A percentile compares a stretch with the other conserved stretches of the same genome.
Evolutionary conservation across 1,284 basidiomycete genomes (phyloP).

Genomic region (Cutaneotrichosporon cutaneum): DNA sequence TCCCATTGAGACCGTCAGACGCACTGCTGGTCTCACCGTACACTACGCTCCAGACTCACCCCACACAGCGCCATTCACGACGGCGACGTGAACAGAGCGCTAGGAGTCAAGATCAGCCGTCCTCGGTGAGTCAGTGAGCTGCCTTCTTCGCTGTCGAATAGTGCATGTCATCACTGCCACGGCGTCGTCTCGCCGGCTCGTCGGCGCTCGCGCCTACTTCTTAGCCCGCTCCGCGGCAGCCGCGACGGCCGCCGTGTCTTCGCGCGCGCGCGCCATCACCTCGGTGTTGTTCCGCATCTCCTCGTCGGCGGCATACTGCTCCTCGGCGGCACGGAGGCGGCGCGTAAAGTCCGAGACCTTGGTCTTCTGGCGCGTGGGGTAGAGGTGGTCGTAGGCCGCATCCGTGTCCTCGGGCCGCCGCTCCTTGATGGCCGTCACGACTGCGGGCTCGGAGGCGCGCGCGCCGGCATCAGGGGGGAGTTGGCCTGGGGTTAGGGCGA

Average conservation of each 20-base stretch:
- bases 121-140: too few species aligned
- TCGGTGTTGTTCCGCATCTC: not conserved
- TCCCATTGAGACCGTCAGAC: too few species aligned
- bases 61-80: not conserved
- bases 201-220: too few species aligned
- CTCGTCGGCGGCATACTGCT: conserved; percentile 42
- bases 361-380: conserved; percentile 33
- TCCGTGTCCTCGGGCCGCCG: conserved; percentile 14
- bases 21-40: too few species aligned
- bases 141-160: not conserved
- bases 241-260: not conserved
- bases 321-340: conserved; percentile 48
- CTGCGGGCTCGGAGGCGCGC: conserved; percentile 12
- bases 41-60: too few species aligned
- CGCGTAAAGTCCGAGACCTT: conserved; percentile 47
- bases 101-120: too few species aligned
- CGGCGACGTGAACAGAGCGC: not conserved
- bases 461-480: conserved; percentile 1
- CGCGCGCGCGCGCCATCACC: not conserved
- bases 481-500: conserved; percentile 8
- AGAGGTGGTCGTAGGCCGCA: conserved; percentile 24
- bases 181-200: too few species aligned
- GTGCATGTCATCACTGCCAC: not conserved
- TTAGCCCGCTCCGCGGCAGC: not conserved
- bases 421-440: conserved; percentile 5